Evolutionary conservation across 108 stramenopile genomes (phyloP), one percentile per base, ranked within the genome.

Genomic region (Seminavis robusta): DNA sequence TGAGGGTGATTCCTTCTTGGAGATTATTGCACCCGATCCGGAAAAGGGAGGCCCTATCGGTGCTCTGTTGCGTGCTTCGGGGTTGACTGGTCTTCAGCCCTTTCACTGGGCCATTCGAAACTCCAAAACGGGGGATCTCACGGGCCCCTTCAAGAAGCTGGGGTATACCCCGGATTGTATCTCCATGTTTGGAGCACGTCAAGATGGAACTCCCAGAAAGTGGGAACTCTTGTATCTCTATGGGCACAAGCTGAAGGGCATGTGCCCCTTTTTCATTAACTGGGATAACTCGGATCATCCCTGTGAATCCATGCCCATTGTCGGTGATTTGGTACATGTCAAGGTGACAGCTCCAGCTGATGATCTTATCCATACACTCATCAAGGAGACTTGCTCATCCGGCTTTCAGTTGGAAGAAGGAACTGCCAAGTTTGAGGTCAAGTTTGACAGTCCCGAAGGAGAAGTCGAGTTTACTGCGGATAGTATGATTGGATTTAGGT

Each of bases 131-230:
- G 34, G 54, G 33, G 24, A 56, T 8, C 48, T 65, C 24, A 54
- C 55, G 39, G 63, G 63, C 3, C 56, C 55, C 42, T 33, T 56
- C n/a, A 50, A 55, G 16, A 54, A 65, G 25, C 54, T 65, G 17
- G 63, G 63, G 3, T 65, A 54, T 53, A 48, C 55, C 38, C 63
- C 63, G 15, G 63, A 65, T 45, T 54, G 56, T 28, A 65, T 65
- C 31, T 43, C 46, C 4, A 65, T 65, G 63, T 53, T 56, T 1
- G 54, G 56, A 29, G 54, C 54, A 1, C 46, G 47, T 16, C 45
- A 34, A 29, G 63, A 65, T 26, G 42, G 32, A 4, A 40, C 63
- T 3, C 29, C 40, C 40, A 53, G 63, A 17, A 34, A 56, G 1
- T 65, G 63, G 63, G 63, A 65, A 24, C 25, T 65, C 15, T 27